Evolutionary conservation across 768 basidiomycete genomes (phyloP), one percentile per base, ranked within the genome.

Genomic region (Rhizopogon roseolus): DNA sequence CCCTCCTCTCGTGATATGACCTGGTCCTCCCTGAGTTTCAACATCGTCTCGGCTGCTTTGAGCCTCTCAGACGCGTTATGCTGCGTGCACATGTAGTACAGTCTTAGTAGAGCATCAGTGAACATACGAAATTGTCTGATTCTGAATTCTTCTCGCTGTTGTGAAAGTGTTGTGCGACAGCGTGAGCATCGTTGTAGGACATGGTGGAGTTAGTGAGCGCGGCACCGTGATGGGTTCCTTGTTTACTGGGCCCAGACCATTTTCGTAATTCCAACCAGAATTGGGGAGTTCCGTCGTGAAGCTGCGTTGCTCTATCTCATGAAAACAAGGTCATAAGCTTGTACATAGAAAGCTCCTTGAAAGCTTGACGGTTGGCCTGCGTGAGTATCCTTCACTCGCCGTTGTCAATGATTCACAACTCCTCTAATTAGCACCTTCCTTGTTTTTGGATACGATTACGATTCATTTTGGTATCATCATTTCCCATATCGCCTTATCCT

Each of bases 381-480:
- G 45, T 46, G 5, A 34, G 45, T 46, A 11, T 32, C 13, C 19
- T 34, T 34, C 11, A 46, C 29, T 32, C 29, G 2, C 29, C 0
- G 9, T 10, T 32, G 4, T 32, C 29, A 29, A 34, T 34, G 14
- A 22, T 32, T 32, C 11, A 4, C 32, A 46, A 34, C 13, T 6
- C 19, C 14, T 34, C 8, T 6, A 32, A 34, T 34, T 22, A 46
- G 45, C 13, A 13, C 32, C 3, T 9, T 11, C 28, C 16, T 44
- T 19, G 50, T 37, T 50, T 39, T 39, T 36, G 6, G 14, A 50
- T 44, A 44, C 52, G 34, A 34, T 52, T n/a, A n/a, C n/a, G 22
- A 22, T 22, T 3, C 22, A 22, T 22, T 22, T 22, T 22, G 22
- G 22, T 22, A 61, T 59, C 50, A 34, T 56, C 53, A 57, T 63